phyloP scores from a whole-genome alignment of 2,329 filamentous ascomycete species.

The Cytospora chrysosperma region DNA sequence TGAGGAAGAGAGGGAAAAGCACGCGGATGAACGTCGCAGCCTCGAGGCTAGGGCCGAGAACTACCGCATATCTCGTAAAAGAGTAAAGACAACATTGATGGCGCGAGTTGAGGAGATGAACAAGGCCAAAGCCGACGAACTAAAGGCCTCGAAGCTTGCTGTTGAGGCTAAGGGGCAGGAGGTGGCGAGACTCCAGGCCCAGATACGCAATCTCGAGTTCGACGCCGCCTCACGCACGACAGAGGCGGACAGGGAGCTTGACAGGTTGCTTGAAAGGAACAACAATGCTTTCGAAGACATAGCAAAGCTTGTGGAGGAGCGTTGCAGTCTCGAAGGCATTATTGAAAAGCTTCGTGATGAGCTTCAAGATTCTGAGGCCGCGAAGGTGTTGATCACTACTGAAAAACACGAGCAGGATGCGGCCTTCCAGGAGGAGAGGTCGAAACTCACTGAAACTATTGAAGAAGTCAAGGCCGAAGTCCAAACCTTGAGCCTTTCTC shows the following conservation, averaged over 20 bases:
- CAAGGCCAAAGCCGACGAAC: not conserved
- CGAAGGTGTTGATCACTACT: too few species aligned
- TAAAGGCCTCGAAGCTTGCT: not conserved
- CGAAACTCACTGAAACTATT: not conserved
- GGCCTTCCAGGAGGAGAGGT: too few species aligned
- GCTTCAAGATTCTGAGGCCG: too few species aligned
- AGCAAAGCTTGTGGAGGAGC: not conserved
- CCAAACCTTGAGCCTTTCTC: not conserved
- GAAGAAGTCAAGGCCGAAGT: not conserved
- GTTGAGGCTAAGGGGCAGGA: not conserved
- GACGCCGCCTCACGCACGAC: not conserved
- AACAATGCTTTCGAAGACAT: too few species aligned
- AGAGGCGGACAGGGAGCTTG: not conserved
- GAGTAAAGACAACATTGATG: too few species aligned
- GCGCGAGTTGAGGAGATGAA: too few species aligned
- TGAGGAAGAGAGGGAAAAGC: not conserved
- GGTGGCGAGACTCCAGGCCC: not conserved
- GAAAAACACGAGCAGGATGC: too few species aligned
- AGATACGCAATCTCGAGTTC: not conserved
- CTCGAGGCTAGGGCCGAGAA: too few species aligned
- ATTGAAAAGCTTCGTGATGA: not conserved
- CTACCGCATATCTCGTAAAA: too few species aligned
- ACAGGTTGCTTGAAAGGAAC: not conserved
- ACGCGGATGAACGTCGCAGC: not conserved
- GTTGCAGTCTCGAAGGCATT: not conserved